phyloP scores from a whole-genome alignment of 257 asterid genomes.

The Phtheirospermum japonicum region DNA sequence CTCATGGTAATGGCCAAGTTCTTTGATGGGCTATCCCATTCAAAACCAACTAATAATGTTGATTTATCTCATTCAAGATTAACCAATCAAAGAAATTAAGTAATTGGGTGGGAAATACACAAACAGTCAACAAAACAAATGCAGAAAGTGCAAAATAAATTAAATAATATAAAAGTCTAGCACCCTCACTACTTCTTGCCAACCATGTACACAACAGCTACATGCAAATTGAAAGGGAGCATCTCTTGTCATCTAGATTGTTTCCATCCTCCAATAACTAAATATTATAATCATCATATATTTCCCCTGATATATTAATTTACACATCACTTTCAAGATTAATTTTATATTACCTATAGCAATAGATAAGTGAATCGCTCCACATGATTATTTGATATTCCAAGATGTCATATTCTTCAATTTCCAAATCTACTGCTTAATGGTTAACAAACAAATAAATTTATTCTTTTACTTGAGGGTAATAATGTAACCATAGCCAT shows the following conservation, averaged over 20 bases:
- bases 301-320: conserved; percentile 1
- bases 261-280: conserved; percentile 27
- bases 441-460: conserved; percentile 3
- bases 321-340: conserved; percentile 32
- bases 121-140: conserved; percentile 21
- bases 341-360: conserved; percentile 34
- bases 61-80: conserved; percentile 22
- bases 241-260: conserved; percentile 39
- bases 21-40: no score
- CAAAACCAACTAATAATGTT: no score
- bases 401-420: conserved; percentile 43
- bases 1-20: no score
- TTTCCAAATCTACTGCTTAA: conserved; percentile 30
- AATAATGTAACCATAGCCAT: no score
- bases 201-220: conserved; percentile 42
- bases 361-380: conserved; percentile 31
- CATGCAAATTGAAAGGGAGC: conserved; percentile 35
- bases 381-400: conserved; percentile 25
- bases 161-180: conserved; percentile 22
- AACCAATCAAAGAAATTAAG: conserved; percentile 18
- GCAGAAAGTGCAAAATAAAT: conserved; percentile 22
- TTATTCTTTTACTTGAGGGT: no score
- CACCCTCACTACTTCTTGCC: conserved; percentile 42
- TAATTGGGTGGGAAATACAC: conserved; percentile 1
- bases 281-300: conserved; percentile 18